Evolutionary conservation across 2,329 filamentous ascomycete genomes (phyloP), one percentile per base, ranked within the genome.

Genomic region (Ophiosphaerella korrae): DNA sequence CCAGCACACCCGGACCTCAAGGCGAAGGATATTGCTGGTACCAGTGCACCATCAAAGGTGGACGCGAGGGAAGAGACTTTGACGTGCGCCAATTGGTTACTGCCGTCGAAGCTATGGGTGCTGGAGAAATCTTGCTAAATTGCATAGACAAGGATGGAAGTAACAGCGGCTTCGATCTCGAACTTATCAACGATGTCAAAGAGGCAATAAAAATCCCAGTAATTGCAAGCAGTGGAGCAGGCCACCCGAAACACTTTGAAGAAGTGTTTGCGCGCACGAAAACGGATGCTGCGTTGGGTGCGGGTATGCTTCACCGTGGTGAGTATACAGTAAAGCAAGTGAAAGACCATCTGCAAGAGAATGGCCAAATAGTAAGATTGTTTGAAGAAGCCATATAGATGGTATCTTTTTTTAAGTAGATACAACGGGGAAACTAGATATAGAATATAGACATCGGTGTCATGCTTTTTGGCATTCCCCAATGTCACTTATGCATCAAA

Each of bases 131-230:
- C 51, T 78, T 99, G 44, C 84, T 99, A 49, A 99, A 99, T 77
- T 97, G 92, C 79, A 99, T 99, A 67, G 94, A 99, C 79, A 90
- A 89, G 71, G 94, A 99, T 73, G 94, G 94, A 46, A 94, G 90
- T 49, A 97, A 96, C 77, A 89, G 85, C 63, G 94, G 94, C 1
- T 99, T 97, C 71, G 94, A 99, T 74, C 80, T 96, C 8, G 94
- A 97, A 78, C 81, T 99, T 48, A 90, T 99, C 65, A 78, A 83
- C 43, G 89, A 92, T 70, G 93, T 97, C 52, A 99, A 99, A 77
- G 78, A 71, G n/a, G 85, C 89, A 14, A 84, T 96, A 57, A 88
- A 82, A 69, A 97, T 99, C 59, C 94, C 94, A 6, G 94, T 99
- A 42, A 96, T 99, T 75, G 92, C 94, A 12, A 94, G 89, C 24